Base-by-base conservation (phyloP, 2,329 filamentous ascomycete species). In the Xenosphaeropsis pyriputrescens region DNA sequence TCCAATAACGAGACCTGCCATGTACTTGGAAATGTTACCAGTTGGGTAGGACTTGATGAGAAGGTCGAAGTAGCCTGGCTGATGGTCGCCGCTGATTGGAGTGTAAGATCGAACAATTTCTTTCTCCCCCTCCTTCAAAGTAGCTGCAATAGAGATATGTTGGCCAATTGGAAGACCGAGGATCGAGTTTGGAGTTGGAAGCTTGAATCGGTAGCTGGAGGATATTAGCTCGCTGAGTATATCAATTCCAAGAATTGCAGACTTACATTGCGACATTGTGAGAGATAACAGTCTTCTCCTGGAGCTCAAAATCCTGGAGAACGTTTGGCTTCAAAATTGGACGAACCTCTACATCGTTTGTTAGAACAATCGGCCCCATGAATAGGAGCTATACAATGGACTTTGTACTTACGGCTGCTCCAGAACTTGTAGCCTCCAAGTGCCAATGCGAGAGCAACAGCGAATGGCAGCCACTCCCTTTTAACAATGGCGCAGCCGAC, bases 31-130 rank as follows among this genome's bases (percentile, higher is more conserved):
- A 69, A 98, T 96, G 68, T 96, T 96, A 52, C 91, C 91, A 49
- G 85, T 88, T 2, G 88, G 85, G 65, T 98, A 98, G 18, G 86
- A 86, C 71, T 98, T 98, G 70, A 98, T 88, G 51, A 98, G 75
- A 43, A 98, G 79, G 62, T 96, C 91, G 61, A 98, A 86, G 70
- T 85, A 81, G 58, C 91, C 91, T 39, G 81, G 77, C 57, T 88
- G 79, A 59, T 89, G 77, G 64, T 93, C 86, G 49, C 83, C 85
- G 33, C 83, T 88, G 59, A 93, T 85, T 41, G 86, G 86, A 9
- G 86, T 94, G 68, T 94, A 94, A 16, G 85, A 93, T 54, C 86
- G 83, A 39, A 93, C 78, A 47, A 93, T 79, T 56, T 93, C 83
- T 64, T 91, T 89, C 19, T 34, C 29, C 18, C 49, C 44, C 53